phyloP scores from a whole-genome alignment of 768 basidiomycete species.

The Suillus subaureus region DNA sequence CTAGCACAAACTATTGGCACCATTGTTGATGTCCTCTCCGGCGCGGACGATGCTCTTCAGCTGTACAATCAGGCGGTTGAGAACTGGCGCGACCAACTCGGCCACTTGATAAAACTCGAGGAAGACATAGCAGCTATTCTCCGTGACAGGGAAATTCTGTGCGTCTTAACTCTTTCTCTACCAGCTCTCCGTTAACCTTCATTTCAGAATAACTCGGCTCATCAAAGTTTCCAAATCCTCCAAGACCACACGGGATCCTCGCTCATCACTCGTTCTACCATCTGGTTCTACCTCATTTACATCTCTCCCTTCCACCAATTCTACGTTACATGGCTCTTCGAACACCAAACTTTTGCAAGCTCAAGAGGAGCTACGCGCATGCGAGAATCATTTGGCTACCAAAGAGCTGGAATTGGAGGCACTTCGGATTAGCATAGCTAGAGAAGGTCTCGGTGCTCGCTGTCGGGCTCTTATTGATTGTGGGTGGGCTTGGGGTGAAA shows the following conservation, averaged over 20 bases:
- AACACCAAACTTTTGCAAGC: slow-evolving; percentile 59
- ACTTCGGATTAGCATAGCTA: slow-evolving; percentile 51
- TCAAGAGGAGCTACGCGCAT: slow-evolving; percentile 79
- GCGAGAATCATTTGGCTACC: slow-evolving; percentile 69
- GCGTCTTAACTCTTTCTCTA: slow-evolving; percentile 29
- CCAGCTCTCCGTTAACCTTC: neutral
- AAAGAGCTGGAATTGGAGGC: slow-evolving; percentile 68
- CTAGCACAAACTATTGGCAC: slow-evolving; percentile 28
- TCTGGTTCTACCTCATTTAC: slow-evolving; percentile 47
- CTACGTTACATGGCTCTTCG: slow-evolving; percentile 20
- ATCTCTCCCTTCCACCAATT: slow-evolving; percentile 39
- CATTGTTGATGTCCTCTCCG: slow-evolving; percentile 59
- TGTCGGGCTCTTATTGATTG: slow-evolving; percentile 69
- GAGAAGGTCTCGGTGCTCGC: slow-evolving; percentile 62
- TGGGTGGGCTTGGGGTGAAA: slow-evolving; percentile 66
- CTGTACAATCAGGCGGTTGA: slow-evolving; percentile 64
- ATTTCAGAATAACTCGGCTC: slow-evolving; percentile 68
- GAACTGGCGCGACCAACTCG: slow-evolving; percentile 63
- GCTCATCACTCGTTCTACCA: slow-evolving; percentile 30
- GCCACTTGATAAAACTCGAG: slow-evolving; percentile 63
- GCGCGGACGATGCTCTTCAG: slow-evolving; percentile 69
- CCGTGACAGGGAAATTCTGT: slow-evolving; percentile 84
- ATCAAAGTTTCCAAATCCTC: slow-evolving; percentile 73
- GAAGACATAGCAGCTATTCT: slow-evolving; percentile 72
- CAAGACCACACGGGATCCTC: slow-evolving; percentile 43